Evolutionary conservation across 2,329 filamentous ascomycete genomes (phyloP).

Genomic region (Grosmannia serpens): DNA sequence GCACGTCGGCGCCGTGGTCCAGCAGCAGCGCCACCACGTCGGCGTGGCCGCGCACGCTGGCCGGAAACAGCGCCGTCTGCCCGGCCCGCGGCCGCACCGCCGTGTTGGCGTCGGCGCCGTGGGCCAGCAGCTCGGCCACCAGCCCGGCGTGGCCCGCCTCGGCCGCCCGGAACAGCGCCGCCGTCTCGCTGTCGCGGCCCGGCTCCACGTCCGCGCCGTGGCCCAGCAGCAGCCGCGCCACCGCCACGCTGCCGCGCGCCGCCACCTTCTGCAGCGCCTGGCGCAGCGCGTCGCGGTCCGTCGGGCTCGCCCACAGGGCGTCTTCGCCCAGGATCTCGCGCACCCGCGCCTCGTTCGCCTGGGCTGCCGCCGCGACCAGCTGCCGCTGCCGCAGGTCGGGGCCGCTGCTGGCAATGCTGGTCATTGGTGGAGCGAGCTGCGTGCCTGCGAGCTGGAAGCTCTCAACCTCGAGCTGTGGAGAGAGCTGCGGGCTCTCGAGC

Average conservation of each 20-base stretch:
- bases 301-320: conserved; percentile 19
- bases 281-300: conserved; percentile 25
- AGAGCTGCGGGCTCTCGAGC: too few species aligned
- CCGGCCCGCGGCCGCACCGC: conserved; percentile 15
- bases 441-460: too few species aligned
- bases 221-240: conserved; percentile 25
- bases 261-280: conserved; percentile 26
- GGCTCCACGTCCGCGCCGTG: conserved; percentile 26
- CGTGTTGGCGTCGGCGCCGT: conserved; percentile 22
- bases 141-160: conserved; percentile 24
- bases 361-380: conserved; percentile 24
- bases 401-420: conserved; percentile 25
- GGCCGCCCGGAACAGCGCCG: conserved; percentile 26
- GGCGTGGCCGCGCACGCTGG: conserved; percentile 22
- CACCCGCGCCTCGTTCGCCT: conserved; percentile 25
- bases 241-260: conserved; percentile 22
- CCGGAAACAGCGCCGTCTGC: conserved; percentile 26
- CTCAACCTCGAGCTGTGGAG: background rate
- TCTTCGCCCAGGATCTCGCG: conserved; percentile 25
- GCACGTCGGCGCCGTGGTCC: conserved; percentile 21
- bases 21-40: conserved; percentile 21
- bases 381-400: conserved; percentile 25
- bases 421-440: background rate
- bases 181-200: conserved; percentile 21
- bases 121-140: conserved; percentile 21